phyloP scores from a whole-genome alignment of 75 land plant species.

The Pinus taeda region DNA sequence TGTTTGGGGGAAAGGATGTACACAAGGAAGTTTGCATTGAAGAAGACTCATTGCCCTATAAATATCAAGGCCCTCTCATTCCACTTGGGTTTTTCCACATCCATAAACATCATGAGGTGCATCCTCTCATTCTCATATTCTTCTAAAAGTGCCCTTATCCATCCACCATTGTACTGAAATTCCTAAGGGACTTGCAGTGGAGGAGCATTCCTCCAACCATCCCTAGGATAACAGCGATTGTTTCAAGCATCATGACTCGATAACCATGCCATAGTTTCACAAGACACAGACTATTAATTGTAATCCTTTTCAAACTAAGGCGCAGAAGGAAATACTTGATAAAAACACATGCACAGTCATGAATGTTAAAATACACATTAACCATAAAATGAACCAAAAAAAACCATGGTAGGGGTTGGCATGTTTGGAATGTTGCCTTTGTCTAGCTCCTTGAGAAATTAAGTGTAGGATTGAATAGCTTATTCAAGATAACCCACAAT shows the following conservation, averaged over 20 bases:
- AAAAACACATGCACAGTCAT: too few species aligned
- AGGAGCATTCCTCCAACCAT: conserved; percentile 92
- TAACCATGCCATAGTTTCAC: conserved; percentile 71
- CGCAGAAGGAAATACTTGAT: background rate
- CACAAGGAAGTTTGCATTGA: conserved; percentile 61
- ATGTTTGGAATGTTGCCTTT: conserved; percentile 52
- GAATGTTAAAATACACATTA: too few species aligned
- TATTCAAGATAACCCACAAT: conserved; percentile 77
- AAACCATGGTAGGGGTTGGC: conserved; percentile 75
- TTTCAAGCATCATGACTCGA: conserved; percentile 91
- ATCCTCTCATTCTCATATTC: conserved; percentile 87
- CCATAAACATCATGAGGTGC: conserved; percentile 88
- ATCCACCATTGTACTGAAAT: conserved; percentile 84
- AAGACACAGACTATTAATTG: background rate
- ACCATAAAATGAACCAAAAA: too few species aligned
- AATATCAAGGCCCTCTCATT: conserved; percentile 60
- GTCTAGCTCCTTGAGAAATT: conserved; percentile 59
- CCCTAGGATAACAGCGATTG: conserved; percentile 90
- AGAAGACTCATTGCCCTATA: conserved; percentile 71
- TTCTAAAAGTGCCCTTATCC: conserved; percentile 82
- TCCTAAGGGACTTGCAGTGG: conserved; percentile 68
- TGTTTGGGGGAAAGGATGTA: conserved; percentile 61
- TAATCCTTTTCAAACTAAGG: background rate
- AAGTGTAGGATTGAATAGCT: conserved; percentile 72
- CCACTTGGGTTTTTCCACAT: conserved; percentile 80